phyloP scores from a whole-genome alignment of 805 yeast genomes.

The Hanseniaspora opuntiae region DNA sequence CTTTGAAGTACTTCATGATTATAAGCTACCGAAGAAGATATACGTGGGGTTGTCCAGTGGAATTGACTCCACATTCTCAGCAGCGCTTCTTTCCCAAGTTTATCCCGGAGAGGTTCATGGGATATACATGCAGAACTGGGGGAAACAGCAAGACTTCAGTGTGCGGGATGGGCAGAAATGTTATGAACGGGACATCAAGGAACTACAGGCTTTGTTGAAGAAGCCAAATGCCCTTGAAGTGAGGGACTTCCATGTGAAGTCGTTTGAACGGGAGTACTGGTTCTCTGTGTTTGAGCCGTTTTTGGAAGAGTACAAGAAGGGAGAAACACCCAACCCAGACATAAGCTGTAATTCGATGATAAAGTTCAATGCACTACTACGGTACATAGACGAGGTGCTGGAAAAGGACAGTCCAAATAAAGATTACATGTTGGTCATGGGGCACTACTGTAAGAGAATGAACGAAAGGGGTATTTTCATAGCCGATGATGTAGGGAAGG shows the following conservation, averaged over 20 bases:
- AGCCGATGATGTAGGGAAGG: constrained; percentile 50
- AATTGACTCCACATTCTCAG: constrained; percentile 85
- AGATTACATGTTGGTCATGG: constrained; percentile 81
- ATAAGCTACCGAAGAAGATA: constrained; percentile 29
- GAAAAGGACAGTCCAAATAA: constrained; percentile 16
- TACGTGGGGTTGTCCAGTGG: constrained; percentile 88
- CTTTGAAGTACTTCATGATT: constrained; percentile 31
- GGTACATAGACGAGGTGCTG: constrained; percentile 34
- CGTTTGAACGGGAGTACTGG: constrained; percentile 83
- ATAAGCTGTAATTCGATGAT: constrained; percentile 72
- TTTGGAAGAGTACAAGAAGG: constrained; percentile 56
- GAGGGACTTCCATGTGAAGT: constrained; percentile 42
- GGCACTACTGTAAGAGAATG: constrained; percentile 50
- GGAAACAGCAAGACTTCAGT: constrained; percentile 4
- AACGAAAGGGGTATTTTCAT: constrained; percentile 38
- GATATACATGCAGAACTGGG: constrained; percentile 89
- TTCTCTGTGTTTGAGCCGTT: constrained; percentile 81
- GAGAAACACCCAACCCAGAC: constrained; percentile 91
- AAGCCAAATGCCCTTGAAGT: constrained; percentile 48
- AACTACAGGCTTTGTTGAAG: constrained; percentile 52
- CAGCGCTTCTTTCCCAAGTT: constrained; percentile 41
- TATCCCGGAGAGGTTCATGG: constrained; percentile 48
- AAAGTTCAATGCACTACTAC: constrained; percentile 70
- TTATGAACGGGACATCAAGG: constrained; percentile 79
- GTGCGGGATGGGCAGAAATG: constrained; percentile 30